A percentile compares a stretch with the other conserved stretches of the same genome.
These are phyloP conservation scores for Tricholoma saponaceum DNA, from an alignment of 768 basidiomycete genomes.

Conservation along the genomic window DNA sequence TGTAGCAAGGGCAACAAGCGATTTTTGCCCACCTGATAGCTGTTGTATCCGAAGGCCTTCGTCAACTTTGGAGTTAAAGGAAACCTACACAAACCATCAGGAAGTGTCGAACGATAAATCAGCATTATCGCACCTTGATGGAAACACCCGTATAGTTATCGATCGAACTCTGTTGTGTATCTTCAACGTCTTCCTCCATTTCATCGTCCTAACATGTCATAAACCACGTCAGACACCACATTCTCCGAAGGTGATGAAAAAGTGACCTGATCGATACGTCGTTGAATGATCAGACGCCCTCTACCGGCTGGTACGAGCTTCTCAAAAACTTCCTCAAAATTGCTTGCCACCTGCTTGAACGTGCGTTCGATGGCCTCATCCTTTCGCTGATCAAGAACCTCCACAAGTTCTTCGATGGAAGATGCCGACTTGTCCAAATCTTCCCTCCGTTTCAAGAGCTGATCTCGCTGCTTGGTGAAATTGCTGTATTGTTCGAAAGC, in stretches of 20 bases:
- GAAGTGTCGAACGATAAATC: not conserved
- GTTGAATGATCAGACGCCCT: conserved; percentile 89
- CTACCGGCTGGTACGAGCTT: conserved; percentile 92
- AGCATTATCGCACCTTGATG: conserved; percentile 61
- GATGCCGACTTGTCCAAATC: conserved; percentile 87
- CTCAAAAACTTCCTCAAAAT: conserved; percentile 97
- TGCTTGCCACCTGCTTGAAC: conserved; percentile 96
- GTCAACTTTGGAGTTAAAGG: conserved; percentile 98
- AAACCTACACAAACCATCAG: conserved; percentile 55
- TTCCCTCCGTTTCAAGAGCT: conserved; percentile 78
- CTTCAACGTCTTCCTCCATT: conserved; percentile 67
- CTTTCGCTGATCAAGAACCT: conserved; percentile 92
- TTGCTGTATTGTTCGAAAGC: conserved; percentile 98
- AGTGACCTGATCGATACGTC: conserved; percentile 77
- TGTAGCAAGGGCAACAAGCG: conserved; percentile 91
- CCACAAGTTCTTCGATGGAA: conserved; percentile 90
- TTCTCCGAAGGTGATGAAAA: not conserved
- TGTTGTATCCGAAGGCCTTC: conserved; percentile 97
- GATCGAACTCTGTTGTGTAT: conserved; percentile 68
- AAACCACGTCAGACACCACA: not conserved
- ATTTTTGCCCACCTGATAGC: conserved; percentile 96
- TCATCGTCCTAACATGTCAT: conserved; percentile 56
- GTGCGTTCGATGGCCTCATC: conserved; percentile 98
- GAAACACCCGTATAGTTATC: conserved; percentile 97
- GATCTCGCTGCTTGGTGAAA: conserved; percentile 96